Conservation (phyloP, 345 rosid genomes). For the Microcos paniculata region DNA sequence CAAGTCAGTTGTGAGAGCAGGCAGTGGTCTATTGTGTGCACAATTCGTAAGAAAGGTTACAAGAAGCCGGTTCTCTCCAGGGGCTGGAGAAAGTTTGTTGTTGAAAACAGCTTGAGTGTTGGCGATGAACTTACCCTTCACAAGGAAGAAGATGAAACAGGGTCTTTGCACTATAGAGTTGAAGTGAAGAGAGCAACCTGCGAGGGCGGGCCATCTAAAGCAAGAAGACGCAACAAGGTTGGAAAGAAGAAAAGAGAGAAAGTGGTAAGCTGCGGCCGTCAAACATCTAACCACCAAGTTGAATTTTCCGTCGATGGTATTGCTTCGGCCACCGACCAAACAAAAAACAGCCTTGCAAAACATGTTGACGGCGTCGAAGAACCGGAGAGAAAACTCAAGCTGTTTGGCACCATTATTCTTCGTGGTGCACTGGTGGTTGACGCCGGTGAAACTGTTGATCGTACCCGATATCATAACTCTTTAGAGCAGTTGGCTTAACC, state of each 20-base stretch:
- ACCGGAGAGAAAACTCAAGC: background rate
- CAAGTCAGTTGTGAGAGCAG: background rate
- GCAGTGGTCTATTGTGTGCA: conserved; percentile 1
- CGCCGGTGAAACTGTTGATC: background rate
- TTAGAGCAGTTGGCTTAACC: background rate
- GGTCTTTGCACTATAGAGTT: background rate
- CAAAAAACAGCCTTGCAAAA: background rate
- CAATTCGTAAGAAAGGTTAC: background rate
- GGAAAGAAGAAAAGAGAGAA: background rate
- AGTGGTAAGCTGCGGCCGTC: background rate
- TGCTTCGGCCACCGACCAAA: background rate
- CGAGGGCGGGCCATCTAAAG: background rate
- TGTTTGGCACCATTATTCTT: background rate
- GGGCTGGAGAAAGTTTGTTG: conserved; percentile 1
- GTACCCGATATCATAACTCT: background rate
- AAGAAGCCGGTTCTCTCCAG: conserved; percentile 6
- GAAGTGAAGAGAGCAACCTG: background rate
- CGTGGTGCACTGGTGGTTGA: background rate
- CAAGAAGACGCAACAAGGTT: background rate
- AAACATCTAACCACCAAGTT: background rate
- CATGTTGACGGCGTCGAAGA: background rate
- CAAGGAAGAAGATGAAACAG: background rate
- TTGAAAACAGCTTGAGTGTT: conserved; percentile 4
- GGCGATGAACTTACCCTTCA: background rate
- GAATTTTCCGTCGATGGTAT: background rate